Percentiles rank a stretch among this genome's conserved stretches.
These are phyloP conservation scores for Alternaria sp. DNA, from an alignment of 2,329 filamentous ascomycete genomes.

Conservation along the genomic window DNA sequence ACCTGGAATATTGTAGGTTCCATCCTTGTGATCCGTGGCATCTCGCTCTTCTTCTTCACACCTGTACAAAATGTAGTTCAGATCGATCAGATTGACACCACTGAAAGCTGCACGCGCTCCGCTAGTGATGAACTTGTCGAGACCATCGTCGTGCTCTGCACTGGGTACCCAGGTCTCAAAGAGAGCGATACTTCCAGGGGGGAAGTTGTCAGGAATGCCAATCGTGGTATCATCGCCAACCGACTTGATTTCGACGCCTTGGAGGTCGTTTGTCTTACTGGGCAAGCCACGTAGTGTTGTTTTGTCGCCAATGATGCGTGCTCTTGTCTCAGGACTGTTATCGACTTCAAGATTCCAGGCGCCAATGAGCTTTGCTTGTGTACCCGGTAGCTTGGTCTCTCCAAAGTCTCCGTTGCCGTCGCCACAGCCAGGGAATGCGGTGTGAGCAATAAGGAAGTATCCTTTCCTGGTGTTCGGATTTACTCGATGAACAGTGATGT, in stretches of 20 bases:
- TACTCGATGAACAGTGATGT: conserved; percentile 94
- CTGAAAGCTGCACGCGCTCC: conserved; percentile 81
- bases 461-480: conserved; percentile 92
- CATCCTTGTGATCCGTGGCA: conserved; percentile 78
- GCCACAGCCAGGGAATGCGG: conserved; percentile 90
- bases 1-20: conserved; percentile 87
- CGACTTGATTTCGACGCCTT: conserved; percentile 76
- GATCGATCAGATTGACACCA: conserved; percentile 76
- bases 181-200: conserved; percentile 90
- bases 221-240: conserved; percentile 79
- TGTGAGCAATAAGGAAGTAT: conserved; percentile 95
- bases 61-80: conserved; percentile 91
- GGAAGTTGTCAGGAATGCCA: conserved; percentile 81
- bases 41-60: conserved; percentile 90
- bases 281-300: conserved; percentile 81
- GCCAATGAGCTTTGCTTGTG: conserved; percentile 83
- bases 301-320: conserved; percentile 72
- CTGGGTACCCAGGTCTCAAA: conserved; percentile 96
- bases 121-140: conserved; percentile 86
- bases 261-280: conserved; percentile 77
- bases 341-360: conserved; percentile 95
- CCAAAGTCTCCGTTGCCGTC: conserved; percentile 82
- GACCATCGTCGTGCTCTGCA: conserved; percentile 80
- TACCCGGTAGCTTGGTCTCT: conserved; percentile 81
- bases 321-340: conserved; percentile 72